These are phyloP conservation scores for Saccharomyces kudriavzevii DNA, from an alignment of 805 yeast genomes.

Conservation along the genomic window DNA sequence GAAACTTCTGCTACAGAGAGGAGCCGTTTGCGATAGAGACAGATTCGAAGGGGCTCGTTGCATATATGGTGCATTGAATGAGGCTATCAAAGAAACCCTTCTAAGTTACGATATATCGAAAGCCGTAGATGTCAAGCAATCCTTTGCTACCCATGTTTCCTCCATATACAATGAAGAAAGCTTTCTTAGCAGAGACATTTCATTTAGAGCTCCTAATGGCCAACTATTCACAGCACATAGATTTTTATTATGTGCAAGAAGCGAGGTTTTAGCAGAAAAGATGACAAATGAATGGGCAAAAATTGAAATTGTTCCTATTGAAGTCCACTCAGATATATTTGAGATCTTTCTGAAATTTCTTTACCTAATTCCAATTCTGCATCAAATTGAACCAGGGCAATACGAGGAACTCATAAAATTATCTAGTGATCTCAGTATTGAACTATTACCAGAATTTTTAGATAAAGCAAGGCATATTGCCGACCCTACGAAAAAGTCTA, in stretches of 20 bases:
- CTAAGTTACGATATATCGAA: constrained; percentile 58
- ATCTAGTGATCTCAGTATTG: constrained; percentile 31
- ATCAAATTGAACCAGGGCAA: constrained; percentile 29
- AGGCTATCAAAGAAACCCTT: constrained; percentile 50
- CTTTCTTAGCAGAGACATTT: constrained; percentile 21
- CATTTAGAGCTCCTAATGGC: constrained; percentile 9
- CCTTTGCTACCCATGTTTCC: constrained; percentile 65
- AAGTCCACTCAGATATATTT: constrained; percentile 13
- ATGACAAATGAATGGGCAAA: constrained; percentile 7
- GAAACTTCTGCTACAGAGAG: constrained; percentile 49
- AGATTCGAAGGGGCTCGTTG: constrained; percentile 77
- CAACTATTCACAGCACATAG: constrained; percentile 29
- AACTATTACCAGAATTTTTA: constrained; percentile 33
- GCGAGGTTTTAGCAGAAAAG: constrained; percentile 25
- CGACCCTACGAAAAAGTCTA: constrained; percentile 28
- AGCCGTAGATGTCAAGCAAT: constrained; percentile 57
- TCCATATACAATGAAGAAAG: constrained; percentile 25
- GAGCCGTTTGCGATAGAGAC: constrained; percentile 73
- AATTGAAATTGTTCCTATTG: neutral
- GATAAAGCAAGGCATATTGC: constrained; percentile 23
- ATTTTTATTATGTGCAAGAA: constrained; percentile 36
- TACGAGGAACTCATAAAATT: constrained; percentile 23
- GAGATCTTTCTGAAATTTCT: constrained; percentile 27
- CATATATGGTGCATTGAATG: constrained; percentile 69
- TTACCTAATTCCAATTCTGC: constrained; percentile 35